These are phyloP conservation scores for Dalbergia cochinchinensis DNA, from an alignment of 306 rosid genomes.

Conservation along the genomic window DNA sequence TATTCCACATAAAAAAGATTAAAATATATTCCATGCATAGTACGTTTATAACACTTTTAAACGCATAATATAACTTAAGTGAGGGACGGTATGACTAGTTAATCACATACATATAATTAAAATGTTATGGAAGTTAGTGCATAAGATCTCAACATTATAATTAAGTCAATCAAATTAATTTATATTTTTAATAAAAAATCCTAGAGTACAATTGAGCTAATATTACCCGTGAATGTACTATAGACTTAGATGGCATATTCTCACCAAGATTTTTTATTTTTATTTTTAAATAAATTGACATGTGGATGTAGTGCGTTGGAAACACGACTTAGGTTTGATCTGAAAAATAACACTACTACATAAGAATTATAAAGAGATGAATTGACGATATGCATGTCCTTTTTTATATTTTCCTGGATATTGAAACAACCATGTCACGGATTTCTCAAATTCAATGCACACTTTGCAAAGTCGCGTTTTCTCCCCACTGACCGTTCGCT, in stretches of 20 bases:
- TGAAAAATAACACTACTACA: background rate
- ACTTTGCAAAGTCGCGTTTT: constrained; percentile 41
- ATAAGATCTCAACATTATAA: background rate
- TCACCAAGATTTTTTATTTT: background rate
- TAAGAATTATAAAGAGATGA: background rate
- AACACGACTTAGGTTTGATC: constrained; percentile 1
- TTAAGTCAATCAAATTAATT: background rate
- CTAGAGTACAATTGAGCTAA: background rate
- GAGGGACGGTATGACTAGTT: too few species aligned
- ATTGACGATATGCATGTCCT: background rate
- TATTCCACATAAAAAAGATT: too few species aligned
- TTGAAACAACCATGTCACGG: constrained; percentile 47
- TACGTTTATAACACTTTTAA: too few species aligned
- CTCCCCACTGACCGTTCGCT: constrained; percentile 31
- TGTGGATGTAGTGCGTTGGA: background rate
- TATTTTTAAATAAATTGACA: background rate
- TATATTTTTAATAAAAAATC: background rate
- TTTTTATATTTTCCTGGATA: background rate
- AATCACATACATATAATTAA: background rate
- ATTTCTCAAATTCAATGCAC: constrained; percentile 37
- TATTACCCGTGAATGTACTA: background rate
- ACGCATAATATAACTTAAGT: too few species aligned
- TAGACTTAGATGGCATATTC: background rate
- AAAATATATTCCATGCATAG: too few species aligned
- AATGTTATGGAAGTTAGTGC: background rate